phyloP scores from a whole-genome alignment of 768 basidiomycete species.

The Dioszegia crocea region DNA sequence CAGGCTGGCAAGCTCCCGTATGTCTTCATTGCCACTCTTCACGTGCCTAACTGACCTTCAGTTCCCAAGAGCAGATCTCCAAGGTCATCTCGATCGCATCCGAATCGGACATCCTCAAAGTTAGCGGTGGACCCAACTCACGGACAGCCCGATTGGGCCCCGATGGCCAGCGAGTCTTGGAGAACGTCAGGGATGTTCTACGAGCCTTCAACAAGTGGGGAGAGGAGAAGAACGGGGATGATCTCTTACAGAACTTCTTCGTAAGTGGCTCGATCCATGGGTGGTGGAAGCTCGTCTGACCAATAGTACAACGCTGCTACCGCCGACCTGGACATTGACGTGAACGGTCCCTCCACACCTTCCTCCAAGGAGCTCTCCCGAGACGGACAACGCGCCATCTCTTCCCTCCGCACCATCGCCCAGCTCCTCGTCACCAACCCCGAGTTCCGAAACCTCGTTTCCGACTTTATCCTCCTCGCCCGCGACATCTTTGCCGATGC shows the following conservation, averaged over 20 bases:
- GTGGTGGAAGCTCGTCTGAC: not conserved
- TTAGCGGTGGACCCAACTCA: slow-evolving; percentile 40
- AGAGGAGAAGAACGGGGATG: slow-evolving; percentile 50
- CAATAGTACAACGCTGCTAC: slow-evolving; percentile 45
- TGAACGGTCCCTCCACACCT: slow-evolving; percentile 16
- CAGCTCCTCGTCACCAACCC: slow-evolving; percentile 49
- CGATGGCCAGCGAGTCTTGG: slow-evolving; percentile 47
- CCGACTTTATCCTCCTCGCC: slow-evolving; percentile 47
- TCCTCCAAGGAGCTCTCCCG: slow-evolving; percentile 39
- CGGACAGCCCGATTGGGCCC: slow-evolving; percentile 45
- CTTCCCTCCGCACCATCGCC: slow-evolving; percentile 48
- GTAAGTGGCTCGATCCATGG: slow-evolving; percentile 12
- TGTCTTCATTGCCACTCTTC: slow-evolving; percentile 4
- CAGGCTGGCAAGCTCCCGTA: slow-evolving; percentile 50
- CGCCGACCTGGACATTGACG: slow-evolving; percentile 47
- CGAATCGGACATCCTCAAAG: slow-evolving; percentile 45
- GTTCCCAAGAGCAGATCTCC: slow-evolving; percentile 46
- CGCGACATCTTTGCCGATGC: slow-evolving; percentile 52
- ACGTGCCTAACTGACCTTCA: slow-evolving; percentile 7
- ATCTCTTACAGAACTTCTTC: slow-evolving; percentile 49
- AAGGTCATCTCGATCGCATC: slow-evolving; percentile 38
- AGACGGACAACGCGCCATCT: slow-evolving; percentile 44
- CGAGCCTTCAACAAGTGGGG: slow-evolving; percentile 44
- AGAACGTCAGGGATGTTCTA: slow-evolving; percentile 45
- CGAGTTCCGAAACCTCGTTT: slow-evolving; percentile 49